These are phyloP conservation scores for Amanita rubescens DNA, from an alignment of 768 basidiomycete genomes.

Conservation along the genomic window DNA sequence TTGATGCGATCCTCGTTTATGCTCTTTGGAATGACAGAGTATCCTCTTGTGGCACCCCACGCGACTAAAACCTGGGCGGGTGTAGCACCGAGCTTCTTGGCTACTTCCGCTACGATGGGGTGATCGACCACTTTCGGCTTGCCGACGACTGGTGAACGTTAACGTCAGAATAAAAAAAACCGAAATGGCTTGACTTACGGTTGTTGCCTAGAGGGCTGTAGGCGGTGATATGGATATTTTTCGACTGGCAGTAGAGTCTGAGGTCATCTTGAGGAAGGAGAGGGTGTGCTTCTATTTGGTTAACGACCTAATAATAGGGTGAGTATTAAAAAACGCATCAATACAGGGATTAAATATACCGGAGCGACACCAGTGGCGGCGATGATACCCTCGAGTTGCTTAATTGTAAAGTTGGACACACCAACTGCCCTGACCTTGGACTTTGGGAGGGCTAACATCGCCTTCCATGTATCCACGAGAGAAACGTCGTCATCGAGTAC, in stretches of 20 bases:
- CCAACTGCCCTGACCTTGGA: constrained; percentile 68
- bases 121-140: constrained; percentile 65
- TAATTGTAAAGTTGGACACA: constrained; percentile 75
- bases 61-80: constrained; percentile 80
- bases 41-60: constrained; percentile 71
- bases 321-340: not conserved
- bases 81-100: constrained; percentile 52
- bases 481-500: constrained; percentile 51
- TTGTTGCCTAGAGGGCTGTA: constrained; percentile 79
- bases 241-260: constrained; percentile 57
- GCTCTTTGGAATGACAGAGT: constrained; percentile 81
- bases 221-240: constrained; percentile 61
- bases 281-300: constrained; percentile 85
- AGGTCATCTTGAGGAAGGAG: constrained; percentile 70
- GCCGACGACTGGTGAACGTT: constrained; percentile 53
- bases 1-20: constrained; percentile 64
- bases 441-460: constrained; percentile 62
- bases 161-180: too few species aligned
- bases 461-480: constrained; percentile 80
- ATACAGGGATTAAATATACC: constrained; percentile 26
- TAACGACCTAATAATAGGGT: constrained; percentile 37
- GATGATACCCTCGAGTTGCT: constrained; percentile 59
- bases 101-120: constrained; percentile 52
- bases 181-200: too few species aligned
- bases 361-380: constrained; percentile 68